Evolutionary conservation across 2,329 filamentous ascomycete genomes (phyloP).

Genomic region (Erysiphe pulchra): DNA sequence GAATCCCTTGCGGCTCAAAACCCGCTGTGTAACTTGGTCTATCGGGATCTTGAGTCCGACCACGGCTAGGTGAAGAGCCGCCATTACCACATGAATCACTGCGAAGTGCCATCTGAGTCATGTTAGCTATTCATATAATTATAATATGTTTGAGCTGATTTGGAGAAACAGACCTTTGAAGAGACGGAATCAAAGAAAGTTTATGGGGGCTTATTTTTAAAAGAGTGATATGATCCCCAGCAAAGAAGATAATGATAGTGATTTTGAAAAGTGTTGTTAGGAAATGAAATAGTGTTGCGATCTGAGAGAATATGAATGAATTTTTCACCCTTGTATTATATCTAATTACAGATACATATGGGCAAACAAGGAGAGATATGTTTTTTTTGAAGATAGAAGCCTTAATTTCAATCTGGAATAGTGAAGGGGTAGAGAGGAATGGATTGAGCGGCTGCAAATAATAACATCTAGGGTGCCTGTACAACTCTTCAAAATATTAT

Average conservation of each 20-base stretch:
- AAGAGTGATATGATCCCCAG: too few relatives aligned
- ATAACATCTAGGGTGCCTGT: neutral
- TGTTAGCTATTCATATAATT: neutral
- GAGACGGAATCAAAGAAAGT: too few relatives aligned
- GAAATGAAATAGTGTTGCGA: neutral
- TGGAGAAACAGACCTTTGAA: neutral
- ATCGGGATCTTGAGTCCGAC: neutral
- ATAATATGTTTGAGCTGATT: too few relatives aligned
- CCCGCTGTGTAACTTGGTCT: neutral
- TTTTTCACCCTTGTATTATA: neutral
- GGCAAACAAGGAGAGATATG: neutral
- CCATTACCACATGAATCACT: neutral
- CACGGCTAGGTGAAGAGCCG: neutral
- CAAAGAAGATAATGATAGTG: too few relatives aligned
- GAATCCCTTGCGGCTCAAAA: neutral
- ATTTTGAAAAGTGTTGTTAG: too few relatives aligned
- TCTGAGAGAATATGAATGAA: neutral
- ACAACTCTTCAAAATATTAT: neutral
- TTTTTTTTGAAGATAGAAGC: neutral
- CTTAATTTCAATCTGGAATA: neutral
- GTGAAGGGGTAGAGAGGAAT: neutral
- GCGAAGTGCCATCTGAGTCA: neutral
- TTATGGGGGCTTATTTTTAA: too few relatives aligned
- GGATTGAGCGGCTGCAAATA: neutral
- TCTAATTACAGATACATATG: neutral